phyloP scores from a whole-genome alignment of 140 eudicot species.

The Oenanthe javanica region DNA sequence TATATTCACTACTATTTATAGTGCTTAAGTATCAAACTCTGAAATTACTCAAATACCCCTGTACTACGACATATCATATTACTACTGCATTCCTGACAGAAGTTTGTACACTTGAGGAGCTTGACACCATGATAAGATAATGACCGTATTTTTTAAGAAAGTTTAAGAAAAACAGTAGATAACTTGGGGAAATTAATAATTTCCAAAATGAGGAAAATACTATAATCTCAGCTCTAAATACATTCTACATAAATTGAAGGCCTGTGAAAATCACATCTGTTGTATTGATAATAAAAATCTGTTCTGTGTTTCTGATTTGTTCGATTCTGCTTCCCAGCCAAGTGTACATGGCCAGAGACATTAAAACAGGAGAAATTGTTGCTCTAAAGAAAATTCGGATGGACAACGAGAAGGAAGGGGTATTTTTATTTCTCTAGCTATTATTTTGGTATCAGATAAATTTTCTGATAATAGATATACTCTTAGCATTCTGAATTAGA shows the following conservation, averaged over 20 bases:
- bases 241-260: neutral
- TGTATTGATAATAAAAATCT: neutral
- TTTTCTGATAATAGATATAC: neutral
- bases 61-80: no score
- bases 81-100: no score
- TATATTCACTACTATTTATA: no score
- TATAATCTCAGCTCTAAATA: neutral
- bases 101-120: neutral
- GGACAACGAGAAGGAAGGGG: constrained; percentile 93
- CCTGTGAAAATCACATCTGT: neutral
- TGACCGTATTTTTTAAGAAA: neutral
- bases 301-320: neutral
- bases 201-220: neutral
- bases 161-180: neutral
- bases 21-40: no score
- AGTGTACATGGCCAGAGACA: constrained; percentile 88
- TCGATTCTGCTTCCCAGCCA: constrained; percentile 37
- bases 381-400: constrained; percentile 87
- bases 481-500: neutral
- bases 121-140: neutral
- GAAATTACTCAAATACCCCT: no score
- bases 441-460: neutral
- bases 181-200: neutral
- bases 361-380: constrained; percentile 76
- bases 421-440: constrained; percentile 13